Base-by-base conservation (phyloP, 1,139 yeast species). In the Suhomyces atakaporum region DNA sequence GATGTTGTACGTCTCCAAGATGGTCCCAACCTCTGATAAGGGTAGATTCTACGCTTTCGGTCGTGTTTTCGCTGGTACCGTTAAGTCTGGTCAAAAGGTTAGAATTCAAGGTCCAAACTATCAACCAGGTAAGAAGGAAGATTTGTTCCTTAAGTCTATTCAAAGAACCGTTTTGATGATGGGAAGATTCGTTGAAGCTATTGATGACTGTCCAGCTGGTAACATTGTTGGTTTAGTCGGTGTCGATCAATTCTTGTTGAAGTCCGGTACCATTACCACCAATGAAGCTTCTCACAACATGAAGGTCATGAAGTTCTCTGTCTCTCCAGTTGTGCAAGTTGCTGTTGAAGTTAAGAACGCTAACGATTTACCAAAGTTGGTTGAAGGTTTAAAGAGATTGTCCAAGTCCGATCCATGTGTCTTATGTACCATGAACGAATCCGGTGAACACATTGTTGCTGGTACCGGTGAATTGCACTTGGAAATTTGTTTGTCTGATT, bases 21-120 rank as follows among this genome's bases (percentile, higher is more conserved):
- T 92, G 98, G 97, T 92, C 61, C 98, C 98, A 75, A 92, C 98
- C 68, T 90, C 97, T 61, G 98, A 92, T 76, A 92, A 90, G 83
- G 98, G 98, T 84, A 90, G 98, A 81, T 92, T 92, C 96, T 92
- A 89, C 84, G 98, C 98, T 68, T 92, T 92, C 79, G 98, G 98
- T 75, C 94, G 98, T 83, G 97, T 92, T 72, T 92, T 92, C 80
- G 86, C 97, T 61, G 98, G 98, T 89, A 92, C 97, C 65, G 97
- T 92, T 64, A 86, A 76, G 73, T 87, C 97, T 63, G 98, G 98
- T 77, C 90, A 84, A 82, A 92, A 92, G 87, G 96, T 92, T 67
- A 87, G 98, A 81, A 92, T 92, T 68, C 98, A 92, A 81, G 98
- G 98, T 78, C 98, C 97, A 70, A 90, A 90, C 96, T 92, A 88